Evolutionary conservation across 495 filamentous ascomycete genomes (phyloP).

Genomic region (Podospora fimiseda): DNA sequence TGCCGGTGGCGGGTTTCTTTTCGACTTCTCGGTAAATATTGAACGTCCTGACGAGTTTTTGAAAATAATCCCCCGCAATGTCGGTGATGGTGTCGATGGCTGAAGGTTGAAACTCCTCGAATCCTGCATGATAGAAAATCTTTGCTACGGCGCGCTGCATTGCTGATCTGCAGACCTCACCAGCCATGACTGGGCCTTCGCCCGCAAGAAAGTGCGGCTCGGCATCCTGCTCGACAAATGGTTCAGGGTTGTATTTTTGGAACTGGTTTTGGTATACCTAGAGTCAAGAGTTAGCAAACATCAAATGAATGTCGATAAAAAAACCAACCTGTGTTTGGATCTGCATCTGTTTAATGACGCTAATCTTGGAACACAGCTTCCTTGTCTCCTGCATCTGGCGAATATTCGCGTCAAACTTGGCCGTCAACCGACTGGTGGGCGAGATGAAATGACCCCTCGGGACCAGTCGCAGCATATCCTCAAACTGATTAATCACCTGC

Average conservation of each 20-base stretch:
- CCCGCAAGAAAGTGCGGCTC: slow-evolving; percentile 81
- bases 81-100: slow-evolving; percentile 88
- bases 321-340: slow-evolving; percentile 80
- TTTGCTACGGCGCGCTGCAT: slow-evolving; percentile 87
- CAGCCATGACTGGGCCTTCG: slow-evolving; percentile 77
- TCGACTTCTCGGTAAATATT: slow-evolving; percentile 78
- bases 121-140: slow-evolving; percentile 93
- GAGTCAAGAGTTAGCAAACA: too few relatives aligned
- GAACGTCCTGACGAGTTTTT: slow-evolving; percentile 70
- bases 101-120: slow-evolving; percentile 94
- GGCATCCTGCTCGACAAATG: slow-evolving; percentile 79
- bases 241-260: slow-evolving; percentile 90
- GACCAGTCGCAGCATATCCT: slow-evolving; percentile 70
- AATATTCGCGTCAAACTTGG: slow-evolving; percentile 83
- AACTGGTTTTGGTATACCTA: slow-evolving; percentile 98
- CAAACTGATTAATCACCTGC: slow-evolving; percentile 75
- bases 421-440: slow-evolving; percentile 68
- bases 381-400: slow-evolving; percentile 93
- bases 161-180: slow-evolving; percentile 70
- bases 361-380: slow-evolving; percentile 91
- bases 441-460: slow-evolving; percentile 68
- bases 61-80: slow-evolving; percentile 82
- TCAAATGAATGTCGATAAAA: too few relatives aligned
- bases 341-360: slow-evolving; percentile 99
- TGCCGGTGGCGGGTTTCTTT: slow-evolving; percentile 47